These are phyloP conservation scores for Microthlaspi erraticum DNA, from an alignment of 345 rosid genomes.

Conservation along the genomic window DNA sequence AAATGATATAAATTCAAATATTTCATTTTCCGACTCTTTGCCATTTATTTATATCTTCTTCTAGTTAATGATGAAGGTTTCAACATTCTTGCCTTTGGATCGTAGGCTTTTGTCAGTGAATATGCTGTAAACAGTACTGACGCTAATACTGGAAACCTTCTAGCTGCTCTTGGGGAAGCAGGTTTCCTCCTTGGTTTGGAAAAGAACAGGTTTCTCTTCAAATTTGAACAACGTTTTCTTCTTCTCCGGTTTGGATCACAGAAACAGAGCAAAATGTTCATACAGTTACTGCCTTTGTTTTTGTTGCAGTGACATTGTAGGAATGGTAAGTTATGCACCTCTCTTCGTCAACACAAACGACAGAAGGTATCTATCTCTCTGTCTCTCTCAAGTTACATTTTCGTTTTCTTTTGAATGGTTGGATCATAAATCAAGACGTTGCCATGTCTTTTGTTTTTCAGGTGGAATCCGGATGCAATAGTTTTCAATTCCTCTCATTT, in stretches of 20 bases:
- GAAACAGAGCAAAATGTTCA: neutral
- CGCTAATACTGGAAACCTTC: constrained; percentile 81
- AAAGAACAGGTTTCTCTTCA: constrained; percentile 67
- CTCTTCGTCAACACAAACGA: constrained; percentile 78
- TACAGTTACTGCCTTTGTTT: neutral
- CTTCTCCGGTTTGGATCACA: constrained; percentile 1
- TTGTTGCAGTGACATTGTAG: constrained; percentile 74
- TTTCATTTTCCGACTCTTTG: neutral
- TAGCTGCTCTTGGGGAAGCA: constrained; percentile 90
- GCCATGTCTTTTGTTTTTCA: constrained; percentile 20
- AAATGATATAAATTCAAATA: constrained; percentile 6
- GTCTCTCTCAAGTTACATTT: neutral
- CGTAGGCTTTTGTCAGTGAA: constrained; percentile 91
- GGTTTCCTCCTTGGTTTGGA: constrained; percentile 89
- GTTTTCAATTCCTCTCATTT: constrained; percentile 70
- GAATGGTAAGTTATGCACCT: constrained; percentile 95
- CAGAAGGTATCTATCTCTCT: constrained; percentile 60
- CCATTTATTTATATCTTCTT: neutral
- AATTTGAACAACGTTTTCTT: neutral
- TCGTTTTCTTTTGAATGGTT: neutral
- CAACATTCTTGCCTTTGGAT: neutral
- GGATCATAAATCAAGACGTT: neutral
- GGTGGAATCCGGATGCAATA: constrained; percentile 94
- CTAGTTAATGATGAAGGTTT: neutral
- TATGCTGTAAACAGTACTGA: constrained; percentile 79